Evolutionary conservation across 306 rosid genomes (phyloP).

Genomic region (Senna tora): DNA sequence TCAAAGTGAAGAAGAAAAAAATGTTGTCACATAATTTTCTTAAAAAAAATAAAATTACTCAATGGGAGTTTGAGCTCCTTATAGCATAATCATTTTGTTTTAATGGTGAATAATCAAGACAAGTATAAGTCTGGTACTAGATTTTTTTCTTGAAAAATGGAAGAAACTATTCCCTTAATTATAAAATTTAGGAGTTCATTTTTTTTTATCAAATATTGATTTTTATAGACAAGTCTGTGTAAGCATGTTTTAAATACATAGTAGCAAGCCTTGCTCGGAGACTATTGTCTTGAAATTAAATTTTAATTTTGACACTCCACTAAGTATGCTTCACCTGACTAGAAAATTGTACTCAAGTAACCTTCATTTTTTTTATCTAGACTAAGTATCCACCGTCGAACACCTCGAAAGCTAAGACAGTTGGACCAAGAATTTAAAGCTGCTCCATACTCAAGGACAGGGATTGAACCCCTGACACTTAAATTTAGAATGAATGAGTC

Average conservation of each 20-base stretch:
- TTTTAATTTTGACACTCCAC: constrained; percentile 13
- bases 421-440: too few relatives aligned
- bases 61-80: too few relatives aligned
- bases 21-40: too few relatives aligned
- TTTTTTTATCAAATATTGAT: constrained; percentile 4
- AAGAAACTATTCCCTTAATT: not conserved
- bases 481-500: too few relatives aligned
- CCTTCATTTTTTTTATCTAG: too few relatives aligned
- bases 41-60: too few relatives aligned
- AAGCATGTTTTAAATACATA: too few relatives aligned
- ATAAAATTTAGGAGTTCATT: constrained; percentile 2
- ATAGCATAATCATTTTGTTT: constrained; percentile 41
- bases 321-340: not conserved
- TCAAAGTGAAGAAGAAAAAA: too few relatives aligned
- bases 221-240: constrained; percentile 3
- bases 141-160: constrained; percentile 13
- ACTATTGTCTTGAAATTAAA: not conserved
- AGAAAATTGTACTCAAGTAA: not conserved
- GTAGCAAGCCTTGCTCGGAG: not conserved
- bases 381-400: too few relatives aligned
- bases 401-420: too few relatives aligned
- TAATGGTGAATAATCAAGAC: constrained; percentile 28
- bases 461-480: too few relatives aligned
- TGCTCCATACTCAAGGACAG: too few relatives aligned
- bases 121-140: not conserved